Base-by-base conservation (phyloP, 441 rosid species). In the Populus hybrid region DNA sequence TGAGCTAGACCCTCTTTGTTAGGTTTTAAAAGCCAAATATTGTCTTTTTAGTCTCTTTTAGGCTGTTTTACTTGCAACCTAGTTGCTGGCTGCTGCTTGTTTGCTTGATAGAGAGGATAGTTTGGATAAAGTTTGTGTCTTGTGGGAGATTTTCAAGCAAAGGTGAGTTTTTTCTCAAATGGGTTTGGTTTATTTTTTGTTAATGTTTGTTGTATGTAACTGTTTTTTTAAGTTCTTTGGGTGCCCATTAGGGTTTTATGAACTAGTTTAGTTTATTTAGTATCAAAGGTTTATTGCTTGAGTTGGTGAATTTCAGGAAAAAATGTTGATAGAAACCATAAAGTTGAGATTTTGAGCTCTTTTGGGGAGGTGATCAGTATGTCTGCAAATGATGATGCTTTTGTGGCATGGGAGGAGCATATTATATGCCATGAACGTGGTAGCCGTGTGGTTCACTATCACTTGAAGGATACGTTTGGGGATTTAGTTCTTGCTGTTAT, bases 401-500 rank as follows among this genome's bases (percentile, higher is more conserved):
- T 94, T 79, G 89, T 92, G 79, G 98, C 92, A 79, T 96, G 99
- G 99, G 92, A 94, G 82, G 97, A 96, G 86, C 89, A 94, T 42
- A 92, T 91, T 82, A 88, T 96, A 80, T 94, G 97, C 3, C 96
- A 90, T 78, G 99, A 96, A 88, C 88, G 98, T 54, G 98, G 98
- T 71, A 92, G 91, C 78, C 95, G 99, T n/a, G 91, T 94, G 75
- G 97, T 96, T 86, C 97, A 96, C 85, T 96, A 90, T 83, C 92
- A 90, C 79, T 80, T 96, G 46, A 96, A 92, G 87, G 97, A 91
- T 87, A 88, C 92, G 73, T 70, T 86, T 4, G 98, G 97, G 72
- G 94, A 94, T 76, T 92, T 93, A 32, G 73, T 92, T 72, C 87
- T 91, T 83, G 95, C 98, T 21, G 90, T 96, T 78, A 86, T 96